Conservation (phyloP, 2,329 filamentous ascomycete genomes). For the Colletotrichum sidae region DNA sequence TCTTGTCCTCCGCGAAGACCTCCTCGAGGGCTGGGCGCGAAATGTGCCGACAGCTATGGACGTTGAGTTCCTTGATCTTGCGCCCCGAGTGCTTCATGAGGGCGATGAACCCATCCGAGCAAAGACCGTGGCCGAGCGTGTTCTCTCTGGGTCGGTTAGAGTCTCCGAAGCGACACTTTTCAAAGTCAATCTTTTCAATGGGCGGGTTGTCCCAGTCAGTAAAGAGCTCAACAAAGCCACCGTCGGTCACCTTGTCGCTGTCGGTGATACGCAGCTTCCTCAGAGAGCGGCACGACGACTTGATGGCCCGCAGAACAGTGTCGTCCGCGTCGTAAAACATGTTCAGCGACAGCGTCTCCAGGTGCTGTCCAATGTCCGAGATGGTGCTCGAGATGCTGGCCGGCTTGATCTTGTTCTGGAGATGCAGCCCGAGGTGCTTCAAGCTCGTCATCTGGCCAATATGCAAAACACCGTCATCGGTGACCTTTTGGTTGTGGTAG, state of each 20-base stretch:
- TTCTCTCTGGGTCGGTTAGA: conserved; percentile 75
- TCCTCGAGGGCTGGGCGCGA: conserved; percentile 76
- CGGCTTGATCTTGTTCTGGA: conserved; percentile 67
- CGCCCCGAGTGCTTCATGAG: conserved; percentile 86
- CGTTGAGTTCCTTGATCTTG: conserved; percentile 74
- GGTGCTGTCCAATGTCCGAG: conserved; percentile 67
- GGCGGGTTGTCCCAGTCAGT: conserved; percentile 79
- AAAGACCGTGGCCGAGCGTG: conserved; percentile 76
- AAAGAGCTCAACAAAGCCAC: conserved; percentile 79
- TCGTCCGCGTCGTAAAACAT: conserved; percentile 76
- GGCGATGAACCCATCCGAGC: conserved; percentile 79
- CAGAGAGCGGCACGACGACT: conserved; percentile 74
- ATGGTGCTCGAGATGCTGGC: conserved; percentile 72
- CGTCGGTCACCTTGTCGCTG: conserved; percentile 81
- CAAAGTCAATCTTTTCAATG: conserved; percentile 78
- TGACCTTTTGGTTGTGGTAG: conserved; percentile 81
- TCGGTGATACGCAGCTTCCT: conserved; percentile 84
- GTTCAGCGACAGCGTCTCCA: conserved; percentile 84
- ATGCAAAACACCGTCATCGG: conserved; percentile 71
- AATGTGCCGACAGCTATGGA: conserved; percentile 90
- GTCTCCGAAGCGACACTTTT: conserved; percentile 82
- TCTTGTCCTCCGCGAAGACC: conserved; percentile 71
- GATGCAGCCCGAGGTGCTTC: conserved; percentile 79
- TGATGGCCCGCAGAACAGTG: conserved; percentile 76
- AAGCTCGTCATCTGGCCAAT: conserved; percentile 74